These are phyloP conservation scores for Colletotrichum lupini DNA, from an alignment of 2,329 filamentous ascomycete species.

Conservation along the genomic window DNA sequence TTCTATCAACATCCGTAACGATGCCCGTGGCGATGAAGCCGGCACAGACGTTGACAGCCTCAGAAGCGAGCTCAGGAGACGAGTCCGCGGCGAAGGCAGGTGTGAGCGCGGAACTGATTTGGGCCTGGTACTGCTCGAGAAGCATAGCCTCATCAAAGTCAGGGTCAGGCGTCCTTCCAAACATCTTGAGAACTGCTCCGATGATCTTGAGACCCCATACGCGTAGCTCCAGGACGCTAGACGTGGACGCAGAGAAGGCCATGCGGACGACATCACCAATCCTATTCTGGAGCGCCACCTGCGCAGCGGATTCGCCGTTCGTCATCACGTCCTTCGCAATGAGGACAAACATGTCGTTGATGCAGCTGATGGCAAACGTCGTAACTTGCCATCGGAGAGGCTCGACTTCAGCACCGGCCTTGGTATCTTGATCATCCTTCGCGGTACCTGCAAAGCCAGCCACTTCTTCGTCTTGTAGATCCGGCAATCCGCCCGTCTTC, in stretches of 20 bases:
- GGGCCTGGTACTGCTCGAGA: conserved; percentile 97
- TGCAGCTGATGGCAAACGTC: conserved; percentile 90
- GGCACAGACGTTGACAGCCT: conserved; percentile 97
- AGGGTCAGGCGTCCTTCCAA: conserved; percentile 93
- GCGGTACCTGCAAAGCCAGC: conserved; percentile 84
- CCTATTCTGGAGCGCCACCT: conserved; percentile 81
- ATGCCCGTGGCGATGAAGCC: conserved; percentile 97
- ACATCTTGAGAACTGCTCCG: conserved; percentile 92
- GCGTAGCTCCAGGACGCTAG: conserved; percentile 87
- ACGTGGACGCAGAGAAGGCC: conserved; percentile 97
- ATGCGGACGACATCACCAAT: conserved; percentile 95
- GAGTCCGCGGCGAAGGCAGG: conserved; percentile 97
- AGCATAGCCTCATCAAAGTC: conserved; percentile 98
- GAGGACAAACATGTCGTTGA: conserved; percentile 84
- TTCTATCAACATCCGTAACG: conserved; percentile 96
- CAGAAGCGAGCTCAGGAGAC: conserved; percentile 92
- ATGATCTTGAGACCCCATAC: conserved; percentile 95
- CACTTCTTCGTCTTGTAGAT: conserved; percentile 95
- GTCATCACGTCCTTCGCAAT: conserved; percentile 82
- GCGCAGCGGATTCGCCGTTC: conserved; percentile 82
- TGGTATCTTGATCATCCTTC: conserved; percentile 62
- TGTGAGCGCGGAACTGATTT: conserved; percentile 95
- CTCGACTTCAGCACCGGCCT: conserved; percentile 77
- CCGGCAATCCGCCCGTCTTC: conserved; percentile 67
- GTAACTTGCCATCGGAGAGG: conserved; percentile 94